phyloP scores from a whole-genome alignment of 176 grass and related monocot species.

The Eleusine coracana region DNA sequence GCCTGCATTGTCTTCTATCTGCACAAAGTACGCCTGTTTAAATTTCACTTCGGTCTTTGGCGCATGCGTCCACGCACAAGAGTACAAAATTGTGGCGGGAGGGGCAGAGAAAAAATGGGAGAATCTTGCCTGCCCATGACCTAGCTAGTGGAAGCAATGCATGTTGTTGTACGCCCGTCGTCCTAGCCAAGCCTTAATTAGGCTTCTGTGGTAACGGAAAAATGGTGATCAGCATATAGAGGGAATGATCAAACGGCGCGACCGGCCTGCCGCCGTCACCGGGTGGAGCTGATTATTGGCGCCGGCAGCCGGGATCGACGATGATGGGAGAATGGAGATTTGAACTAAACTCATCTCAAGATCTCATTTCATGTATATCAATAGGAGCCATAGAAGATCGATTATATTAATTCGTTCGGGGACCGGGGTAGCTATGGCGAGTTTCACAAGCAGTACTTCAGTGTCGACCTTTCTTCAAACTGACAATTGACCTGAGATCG shows the following conservation, averaged over 20 bases:
- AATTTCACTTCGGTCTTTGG: conserved; percentile 7
- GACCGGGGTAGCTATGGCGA: no score
- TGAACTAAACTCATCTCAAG: neutral
- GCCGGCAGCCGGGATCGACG: neutral
- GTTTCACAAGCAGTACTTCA: no score
- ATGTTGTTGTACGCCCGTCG: neutral
- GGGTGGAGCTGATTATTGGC: neutral
- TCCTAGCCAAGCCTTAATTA: neutral
- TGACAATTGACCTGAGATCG: no score
- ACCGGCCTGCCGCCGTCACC: neutral
- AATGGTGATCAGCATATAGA: neutral
- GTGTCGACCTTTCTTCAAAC: no score
- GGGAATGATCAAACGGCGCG: neutral
- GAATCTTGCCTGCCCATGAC: neutral
- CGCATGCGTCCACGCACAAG: conserved; percentile 23
- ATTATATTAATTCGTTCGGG: no score
- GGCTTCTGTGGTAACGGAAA: neutral
- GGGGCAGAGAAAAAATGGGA: neutral
- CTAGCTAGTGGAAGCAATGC: neutral
- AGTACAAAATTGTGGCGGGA: conserved; percentile 1
- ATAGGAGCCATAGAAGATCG: no score
- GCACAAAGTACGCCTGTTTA: conserved; percentile 1
- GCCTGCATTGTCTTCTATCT: neutral
- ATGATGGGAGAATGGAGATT: neutral
- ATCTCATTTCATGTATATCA: neutral